Conservation (phyloP, 495 filamentous ascomycete species). For the Ascodesmis nigricans region DNA sequence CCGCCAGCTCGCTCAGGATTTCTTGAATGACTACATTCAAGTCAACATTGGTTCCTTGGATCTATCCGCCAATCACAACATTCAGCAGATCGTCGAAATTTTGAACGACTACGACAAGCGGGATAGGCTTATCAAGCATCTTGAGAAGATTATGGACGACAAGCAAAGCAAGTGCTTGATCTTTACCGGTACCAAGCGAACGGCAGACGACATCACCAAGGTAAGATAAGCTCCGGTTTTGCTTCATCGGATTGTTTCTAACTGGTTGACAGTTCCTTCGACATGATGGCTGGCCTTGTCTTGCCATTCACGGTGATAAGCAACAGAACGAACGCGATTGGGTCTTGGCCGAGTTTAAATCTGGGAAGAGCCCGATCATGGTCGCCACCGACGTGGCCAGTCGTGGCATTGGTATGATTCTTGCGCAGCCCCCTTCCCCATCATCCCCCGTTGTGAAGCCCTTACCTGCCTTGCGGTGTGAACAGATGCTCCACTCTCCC, state of each 20-base stretch:
- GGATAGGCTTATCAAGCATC: constrained; percentile 85
- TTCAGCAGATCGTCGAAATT: constrained; percentile 91
- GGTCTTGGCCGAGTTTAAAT: constrained; percentile 99
- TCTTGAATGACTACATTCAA: constrained; percentile 90
- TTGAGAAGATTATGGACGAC: constrained; percentile 95
- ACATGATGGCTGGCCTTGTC: constrained; percentile 95
- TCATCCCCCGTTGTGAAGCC: constrained; percentile 24
- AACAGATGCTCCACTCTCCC: constrained; percentile 72
- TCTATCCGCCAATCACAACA: constrained; percentile 92
- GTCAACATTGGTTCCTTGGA: constrained; percentile 98
- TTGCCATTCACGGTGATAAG: constrained; percentile 98
- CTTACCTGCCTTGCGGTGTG: constrained; percentile 23
- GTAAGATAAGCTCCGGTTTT: constrained; percentile 5
- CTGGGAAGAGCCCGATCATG: constrained; percentile 83
- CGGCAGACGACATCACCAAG: constrained; percentile 93
- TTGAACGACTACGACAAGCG: constrained; percentile 93
- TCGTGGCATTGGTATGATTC: constrained; percentile 98
- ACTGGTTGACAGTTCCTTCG: constrained; percentile 45
- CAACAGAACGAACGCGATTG: constrained; percentile 98
- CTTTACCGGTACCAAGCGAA: constrained; percentile 96
- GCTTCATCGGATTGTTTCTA: constrained; percentile 3
- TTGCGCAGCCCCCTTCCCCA: constrained; percentile 29
- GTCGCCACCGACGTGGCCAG: constrained; percentile 98
- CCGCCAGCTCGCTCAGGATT: constrained; percentile 82
- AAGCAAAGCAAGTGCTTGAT: constrained; percentile 82